Conservation (phyloP, 2,329 filamentous ascomycete species). For the Hypoxylon sp. region DNA sequence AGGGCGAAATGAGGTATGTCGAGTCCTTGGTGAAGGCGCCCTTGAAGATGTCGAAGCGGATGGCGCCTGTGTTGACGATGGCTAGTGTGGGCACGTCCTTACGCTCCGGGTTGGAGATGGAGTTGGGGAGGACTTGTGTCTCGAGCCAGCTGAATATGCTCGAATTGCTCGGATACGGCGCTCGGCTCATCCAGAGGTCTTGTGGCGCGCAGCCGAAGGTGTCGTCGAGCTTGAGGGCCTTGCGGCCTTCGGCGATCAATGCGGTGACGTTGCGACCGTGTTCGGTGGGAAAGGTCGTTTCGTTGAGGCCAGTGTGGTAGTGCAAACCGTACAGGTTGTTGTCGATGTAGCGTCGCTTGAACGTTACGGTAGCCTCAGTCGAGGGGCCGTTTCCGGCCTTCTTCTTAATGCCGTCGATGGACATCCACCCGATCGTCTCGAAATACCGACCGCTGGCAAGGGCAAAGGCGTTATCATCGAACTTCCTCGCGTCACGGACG, state of each 20-base stretch:
- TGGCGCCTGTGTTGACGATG: conserved; percentile 88
- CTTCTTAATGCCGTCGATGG: conserved; percentile 73
- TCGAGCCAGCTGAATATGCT: conserved; percentile 89
- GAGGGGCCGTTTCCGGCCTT: conserved; percentile 50
- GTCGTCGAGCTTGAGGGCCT: conserved; percentile 77
- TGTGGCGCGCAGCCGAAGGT: conserved; percentile 85
- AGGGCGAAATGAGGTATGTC: conserved; percentile 88
- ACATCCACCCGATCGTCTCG: conserved; percentile 95
- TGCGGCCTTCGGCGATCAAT: conserved; percentile 77
- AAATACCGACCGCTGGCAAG: conserved; percentile 92
- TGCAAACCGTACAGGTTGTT: conserved; percentile 90
- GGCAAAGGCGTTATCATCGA: conserved; percentile 81
- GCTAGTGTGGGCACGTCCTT: conserved; percentile 74
- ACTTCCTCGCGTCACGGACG: conserved; percentile 84
- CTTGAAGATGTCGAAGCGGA: conserved; percentile 96
- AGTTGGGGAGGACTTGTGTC: conserved; percentile 77
- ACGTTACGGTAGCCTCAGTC: conserved; percentile 63
- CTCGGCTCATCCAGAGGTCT: conserved; percentile 84
- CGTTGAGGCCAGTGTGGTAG: conserved; percentile 81
- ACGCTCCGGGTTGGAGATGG: conserved; percentile 69
- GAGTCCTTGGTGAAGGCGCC: conserved; percentile 90
- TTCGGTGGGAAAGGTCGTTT: conserved; percentile 79
- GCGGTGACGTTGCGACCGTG: conserved; percentile 78
- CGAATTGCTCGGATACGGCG: conserved; percentile 76
- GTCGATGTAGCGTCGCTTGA: conserved; percentile 88